Base-by-base conservation (phyloP, 768 basidiomycete species). In the Russula lepida region DNA sequence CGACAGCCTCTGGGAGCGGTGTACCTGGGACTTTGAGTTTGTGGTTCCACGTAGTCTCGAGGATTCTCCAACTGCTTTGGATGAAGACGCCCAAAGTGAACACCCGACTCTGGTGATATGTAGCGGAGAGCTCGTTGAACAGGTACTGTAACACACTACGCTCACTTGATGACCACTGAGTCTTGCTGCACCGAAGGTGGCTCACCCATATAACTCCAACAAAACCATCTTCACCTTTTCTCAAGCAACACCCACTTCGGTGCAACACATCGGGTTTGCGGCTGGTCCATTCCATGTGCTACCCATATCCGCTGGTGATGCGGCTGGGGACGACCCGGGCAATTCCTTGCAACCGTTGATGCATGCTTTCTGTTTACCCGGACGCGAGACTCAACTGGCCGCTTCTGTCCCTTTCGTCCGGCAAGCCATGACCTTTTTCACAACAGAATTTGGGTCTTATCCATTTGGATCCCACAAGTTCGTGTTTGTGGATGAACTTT, bases 11-110 rank as follows among this genome's bases (percentile, higher is more conserved):
- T 95, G 93, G 91, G 95, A 97, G 73, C 87, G 92, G 68, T 97
- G 91, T 67, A 95, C 95, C 7, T 99, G 97, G 97, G 97, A 99
- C 69, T 88, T 98, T 59, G 92, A 98, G 72, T 92, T 97, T 71
- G 84, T 97, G 54, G 95, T 97, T 35, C 94, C 95, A 53, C 79
- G 86, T 65, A 86, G 84, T 69, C 75, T 91, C 15, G 86, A 92
- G 70, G 88, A 88, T 49, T 49, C 75, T 70, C 77, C 81, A 11
- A 79, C 78, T 25, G 69, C 58, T 69, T 68, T 63, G 52, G 76
- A 72, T 37, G 81, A 69, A 30, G 86, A 85, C 53, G 73, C 73
- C 9, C 77, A 75, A 27, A 85, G 83, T 54, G 79, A 84, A 27
- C 81, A 75, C 65, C 92, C 90, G 2, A 91, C 95, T 0, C 77